These are phyloP conservation scores for Coniochaeta sp. DNA, from an alignment of 2,329 filamentous ascomycete species.

Conservation along the genomic window DNA sequence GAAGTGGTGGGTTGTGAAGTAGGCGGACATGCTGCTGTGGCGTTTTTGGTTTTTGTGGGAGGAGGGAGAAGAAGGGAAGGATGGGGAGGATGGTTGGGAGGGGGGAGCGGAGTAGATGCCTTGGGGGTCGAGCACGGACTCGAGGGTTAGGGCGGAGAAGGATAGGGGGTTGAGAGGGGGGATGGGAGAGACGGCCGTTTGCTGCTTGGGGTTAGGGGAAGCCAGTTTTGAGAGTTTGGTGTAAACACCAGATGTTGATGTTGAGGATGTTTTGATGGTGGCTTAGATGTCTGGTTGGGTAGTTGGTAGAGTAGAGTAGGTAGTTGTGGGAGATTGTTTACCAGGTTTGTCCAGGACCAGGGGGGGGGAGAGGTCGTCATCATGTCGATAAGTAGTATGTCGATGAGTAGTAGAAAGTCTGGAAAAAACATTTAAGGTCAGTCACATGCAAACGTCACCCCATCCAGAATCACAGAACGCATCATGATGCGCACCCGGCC, in stretches of 20 bases:
- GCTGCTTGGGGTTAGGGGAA: not conserved
- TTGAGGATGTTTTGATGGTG: too few relatives aligned
- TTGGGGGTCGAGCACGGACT: not conserved
- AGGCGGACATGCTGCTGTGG: constrained; percentile 6
- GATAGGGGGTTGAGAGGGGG: not conserved
- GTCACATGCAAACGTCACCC: not conserved
- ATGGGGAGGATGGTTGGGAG: not conserved
- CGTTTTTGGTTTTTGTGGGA: too few relatives aligned
- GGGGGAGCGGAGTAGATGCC: not conserved
- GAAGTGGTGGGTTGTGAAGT: constrained; percentile 8
- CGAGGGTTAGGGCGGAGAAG: constrained; percentile 2
- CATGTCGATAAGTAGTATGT: too few relatives aligned
- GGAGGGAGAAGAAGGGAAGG: too few relatives aligned
- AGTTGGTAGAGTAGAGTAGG: too few relatives aligned
- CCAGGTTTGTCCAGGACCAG: too few relatives aligned
- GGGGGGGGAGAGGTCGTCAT: too few relatives aligned
- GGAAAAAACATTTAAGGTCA: not conserved
- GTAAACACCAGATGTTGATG: too few relatives aligned
- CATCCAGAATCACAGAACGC: not conserved
- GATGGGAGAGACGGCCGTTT: not conserved
- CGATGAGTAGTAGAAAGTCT: not conserved
- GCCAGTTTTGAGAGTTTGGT: not conserved
- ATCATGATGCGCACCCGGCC: not conserved
- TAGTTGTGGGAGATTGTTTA: too few relatives aligned
- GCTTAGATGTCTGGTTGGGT: too few relatives aligned